These are phyloP conservation scores for Salvia splendens DNA, from an alignment of 257 asterid species.

Conservation along the genomic window DNA sequence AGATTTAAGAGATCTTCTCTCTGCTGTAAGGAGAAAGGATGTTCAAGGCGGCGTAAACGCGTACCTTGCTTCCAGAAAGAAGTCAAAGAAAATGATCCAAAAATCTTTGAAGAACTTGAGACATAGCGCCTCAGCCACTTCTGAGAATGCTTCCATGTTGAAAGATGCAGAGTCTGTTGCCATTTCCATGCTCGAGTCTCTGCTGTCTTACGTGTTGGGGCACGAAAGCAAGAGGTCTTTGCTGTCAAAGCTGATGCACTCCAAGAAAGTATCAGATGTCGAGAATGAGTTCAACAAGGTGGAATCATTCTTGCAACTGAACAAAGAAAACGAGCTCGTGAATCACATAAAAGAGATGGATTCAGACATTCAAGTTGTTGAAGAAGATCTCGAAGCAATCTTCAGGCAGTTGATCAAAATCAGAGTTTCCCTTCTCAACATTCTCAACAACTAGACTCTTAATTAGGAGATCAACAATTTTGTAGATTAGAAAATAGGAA, in stretches of 20 bases:
- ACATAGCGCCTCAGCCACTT: constrained; percentile 1
- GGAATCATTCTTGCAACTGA: not conserved
- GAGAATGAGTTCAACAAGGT: constrained; percentile 5
- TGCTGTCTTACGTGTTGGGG: constrained; percentile 32
- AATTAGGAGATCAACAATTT: no score
- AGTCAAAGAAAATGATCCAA: constrained; percentile 31
- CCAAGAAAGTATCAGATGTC: constrained; percentile 17
- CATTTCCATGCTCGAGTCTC: constrained; percentile 27
- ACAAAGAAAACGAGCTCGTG: not conserved
- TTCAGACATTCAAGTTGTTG: no score
- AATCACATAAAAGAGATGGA: not conserved
- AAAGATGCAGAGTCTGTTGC: constrained; percentile 34
- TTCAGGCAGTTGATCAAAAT: no score
- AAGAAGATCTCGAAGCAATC: no score
- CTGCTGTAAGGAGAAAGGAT: constrained; percentile 41
- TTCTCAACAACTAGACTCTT: no score
- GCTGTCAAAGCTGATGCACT: constrained; percentile 32
- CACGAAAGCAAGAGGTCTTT: constrained; percentile 25
- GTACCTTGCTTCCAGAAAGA: constrained; percentile 25
- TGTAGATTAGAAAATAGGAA: no score
- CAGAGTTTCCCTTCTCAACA: no score
- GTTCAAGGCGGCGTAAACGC: constrained; percentile 6
- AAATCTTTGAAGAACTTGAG: constrained; percentile 29
- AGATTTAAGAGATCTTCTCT: constrained; percentile 32
- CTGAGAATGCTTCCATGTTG: constrained; percentile 9